Base-by-base conservation (phyloP, 164 flowering plant species). In the Santalum album region DNA sequence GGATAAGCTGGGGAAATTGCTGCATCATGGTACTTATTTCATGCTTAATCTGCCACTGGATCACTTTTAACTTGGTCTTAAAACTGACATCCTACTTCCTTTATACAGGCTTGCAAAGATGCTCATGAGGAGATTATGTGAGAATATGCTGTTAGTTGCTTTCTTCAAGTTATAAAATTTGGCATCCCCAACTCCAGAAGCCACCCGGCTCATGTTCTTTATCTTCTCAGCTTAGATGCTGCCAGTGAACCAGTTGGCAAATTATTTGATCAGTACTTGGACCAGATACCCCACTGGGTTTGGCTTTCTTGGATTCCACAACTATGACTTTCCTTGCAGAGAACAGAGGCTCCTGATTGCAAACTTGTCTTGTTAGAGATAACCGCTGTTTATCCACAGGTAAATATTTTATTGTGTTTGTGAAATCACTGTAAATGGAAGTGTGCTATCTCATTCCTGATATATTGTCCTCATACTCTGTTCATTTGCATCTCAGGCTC, bases 291-390 rank as follows among this genome's bases (percentile, higher is more conserved):
- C 14, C 87, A 85, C 45, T 94, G 96, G 97, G 89, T 87, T 59
- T 94, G 99, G 99, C 97, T 94, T 62, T 79, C 92, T 25, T 94
- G 99, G 99, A 85, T 94, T 63, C 97, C 97, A 1, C 99, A 94
- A 70, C 72, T 94, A 48, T 68, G 90, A 62, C 96, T 94, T 57
- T 94, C 99, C 46, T 65, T 94, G 64, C 99, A 94, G 62, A 81
- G 97, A 70, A 61, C 87, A 36, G 99, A 90, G 60, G 94, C 96
- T 56, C 87, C 89, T 52, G 97, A 90, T 60, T 86, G 92, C 72
- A 94, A 94, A 61, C 92, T 84, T 62, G 95, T 90, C 48, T 65
- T 94, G 20, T 68, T 84, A 7, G 90, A 90, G 72, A 72, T 94
- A 65, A 90, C 99, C 19, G 72, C 87, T 14, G 77, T 87, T 25